A percentile compares a stretch with the other conserved stretches of the same genome.
Conservation (phyloP, 2,329 filamentous ascomycete genomes). For the Pestalotiopsis fici region DNA sequence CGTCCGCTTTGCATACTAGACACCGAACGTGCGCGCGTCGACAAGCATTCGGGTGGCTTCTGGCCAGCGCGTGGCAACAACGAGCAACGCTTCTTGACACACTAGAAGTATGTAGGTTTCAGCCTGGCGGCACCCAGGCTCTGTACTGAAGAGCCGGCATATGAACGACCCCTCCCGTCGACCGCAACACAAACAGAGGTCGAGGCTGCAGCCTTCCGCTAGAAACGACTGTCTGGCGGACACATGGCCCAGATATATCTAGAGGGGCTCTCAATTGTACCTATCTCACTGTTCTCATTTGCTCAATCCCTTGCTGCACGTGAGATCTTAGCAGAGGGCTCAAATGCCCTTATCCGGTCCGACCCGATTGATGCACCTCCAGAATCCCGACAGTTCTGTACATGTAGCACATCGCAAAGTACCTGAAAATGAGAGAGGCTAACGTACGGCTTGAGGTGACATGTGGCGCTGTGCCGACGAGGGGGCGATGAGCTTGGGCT, state of each 20-base stretch:
- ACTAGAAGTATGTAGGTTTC: conserved; percentile 2
- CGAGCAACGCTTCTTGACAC: background rate
- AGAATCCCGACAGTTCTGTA: background rate
- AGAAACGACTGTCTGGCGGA: background rate
- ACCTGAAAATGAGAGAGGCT: background rate
- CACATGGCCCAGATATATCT: background rate
- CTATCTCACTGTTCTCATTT: background rate
- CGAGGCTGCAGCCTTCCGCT: background rate
- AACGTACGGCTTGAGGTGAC: background rate
- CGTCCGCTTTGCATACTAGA: background rate
- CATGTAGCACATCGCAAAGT: background rate
- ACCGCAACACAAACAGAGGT: background rate
- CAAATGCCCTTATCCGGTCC: background rate
- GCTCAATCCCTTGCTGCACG: background rate
- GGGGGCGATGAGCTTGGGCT: background rate
- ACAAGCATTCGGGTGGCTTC: background rate
- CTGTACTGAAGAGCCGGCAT: background rate
- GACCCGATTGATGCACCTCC: background rate
- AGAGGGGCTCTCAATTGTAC: background rate
- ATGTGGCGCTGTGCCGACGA: background rate
- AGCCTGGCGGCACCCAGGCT: background rate
- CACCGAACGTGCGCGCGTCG: background rate
- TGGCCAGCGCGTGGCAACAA: background rate
- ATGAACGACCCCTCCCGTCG: background rate
- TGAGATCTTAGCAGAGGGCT: too few species aligned